Percentiles rank a stretch among this genome's conserved stretches.
These are phyloP conservation scores for Tolypocladium inflatum DNA, from an alignment of 2,329 filamentous ascomycete genomes.

Conservation along the genomic window DNA sequence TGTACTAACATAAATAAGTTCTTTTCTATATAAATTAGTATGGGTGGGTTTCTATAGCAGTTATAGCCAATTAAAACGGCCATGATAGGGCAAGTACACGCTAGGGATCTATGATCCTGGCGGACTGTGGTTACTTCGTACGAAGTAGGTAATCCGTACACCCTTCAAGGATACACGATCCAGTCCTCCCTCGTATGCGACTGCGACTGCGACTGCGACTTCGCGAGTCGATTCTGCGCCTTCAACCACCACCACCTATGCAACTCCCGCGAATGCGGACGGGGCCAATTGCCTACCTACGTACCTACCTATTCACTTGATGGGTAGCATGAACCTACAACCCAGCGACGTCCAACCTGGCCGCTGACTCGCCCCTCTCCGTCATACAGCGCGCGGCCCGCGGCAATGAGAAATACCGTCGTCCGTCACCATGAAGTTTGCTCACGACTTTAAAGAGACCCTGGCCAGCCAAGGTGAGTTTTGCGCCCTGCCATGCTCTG, in stretches of 20 bases:
- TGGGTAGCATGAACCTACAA: neutral
- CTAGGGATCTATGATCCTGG: too few relatives aligned
- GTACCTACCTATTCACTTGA: neutral
- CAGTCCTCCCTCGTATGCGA: too few relatives aligned
- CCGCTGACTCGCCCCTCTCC: neutral
- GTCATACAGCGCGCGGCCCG: neutral
- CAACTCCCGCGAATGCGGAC: neutral
- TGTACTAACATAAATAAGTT: too few relatives aligned
- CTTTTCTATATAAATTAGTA: too few relatives aligned
- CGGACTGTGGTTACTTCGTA: too few relatives aligned
- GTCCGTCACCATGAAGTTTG: slow-evolving; percentile 66
- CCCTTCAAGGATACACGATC: too few relatives aligned
- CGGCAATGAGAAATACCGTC: neutral
- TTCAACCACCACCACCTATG: neutral
- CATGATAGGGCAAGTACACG: too few relatives aligned
- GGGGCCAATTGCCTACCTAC: neutral
- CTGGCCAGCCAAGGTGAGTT: slow-evolving; percentile 50
- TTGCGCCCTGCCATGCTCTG: neutral
- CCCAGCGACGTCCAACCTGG: neutral
- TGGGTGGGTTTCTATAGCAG: too few relatives aligned
- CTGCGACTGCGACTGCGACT: neutral
- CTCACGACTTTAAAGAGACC: slow-evolving; percentile 62
- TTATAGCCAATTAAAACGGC: too few relatives aligned
- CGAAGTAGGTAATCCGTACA: too few relatives aligned
- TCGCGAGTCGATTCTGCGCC: neutral